phyloP scores from a whole-genome alignment of 164 flowering plant genomes.

The Vitis riparia region DNA sequence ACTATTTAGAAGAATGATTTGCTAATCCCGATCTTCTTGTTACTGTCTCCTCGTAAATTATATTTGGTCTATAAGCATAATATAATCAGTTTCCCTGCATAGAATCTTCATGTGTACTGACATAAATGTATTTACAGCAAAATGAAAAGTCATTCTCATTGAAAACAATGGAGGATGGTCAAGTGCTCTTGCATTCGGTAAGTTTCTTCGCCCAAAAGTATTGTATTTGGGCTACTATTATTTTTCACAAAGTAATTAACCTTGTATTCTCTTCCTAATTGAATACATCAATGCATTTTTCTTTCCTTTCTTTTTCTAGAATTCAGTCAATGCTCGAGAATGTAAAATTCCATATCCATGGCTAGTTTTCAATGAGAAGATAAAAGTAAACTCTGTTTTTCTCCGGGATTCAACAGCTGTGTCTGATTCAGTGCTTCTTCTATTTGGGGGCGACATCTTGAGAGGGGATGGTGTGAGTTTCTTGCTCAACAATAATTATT shows the following conservation, averaged over 20 bases:
- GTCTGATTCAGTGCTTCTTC: constrained; percentile 86
- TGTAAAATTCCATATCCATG: constrained; percentile 83
- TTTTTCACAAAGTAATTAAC: background rate
- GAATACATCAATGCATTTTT: background rate
- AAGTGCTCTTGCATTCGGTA: constrained; percentile 80
- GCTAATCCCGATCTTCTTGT: background rate
- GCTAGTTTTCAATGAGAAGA: constrained; percentile 94
- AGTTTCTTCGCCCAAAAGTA: constrained; percentile 15
- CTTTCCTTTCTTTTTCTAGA: constrained; percentile 38
- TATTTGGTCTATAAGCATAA: background rate
- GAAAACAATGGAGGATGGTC: constrained; percentile 98
- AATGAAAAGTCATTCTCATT: constrained; percentile 72
- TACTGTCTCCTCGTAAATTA: no score
- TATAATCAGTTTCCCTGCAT: background rate
- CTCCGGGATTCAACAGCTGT: constrained; percentile 91
- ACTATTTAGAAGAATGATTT: no score
- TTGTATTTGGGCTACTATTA: background rate
- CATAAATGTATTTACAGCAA: constrained; percentile 46
- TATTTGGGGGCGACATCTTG: constrained; percentile 81
- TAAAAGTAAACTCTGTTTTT: constrained; percentile 86
- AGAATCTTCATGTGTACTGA: constrained; percentile 2
- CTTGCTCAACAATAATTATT: background rate
- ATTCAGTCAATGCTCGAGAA: constrained; percentile 82
- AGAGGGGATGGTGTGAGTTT: constrained; percentile 64
- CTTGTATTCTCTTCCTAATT: background rate